phyloP scores from a whole-genome alignment of 1,284 basidiomycete species.

The Kalmanozyma brasiliensis region DNA sequence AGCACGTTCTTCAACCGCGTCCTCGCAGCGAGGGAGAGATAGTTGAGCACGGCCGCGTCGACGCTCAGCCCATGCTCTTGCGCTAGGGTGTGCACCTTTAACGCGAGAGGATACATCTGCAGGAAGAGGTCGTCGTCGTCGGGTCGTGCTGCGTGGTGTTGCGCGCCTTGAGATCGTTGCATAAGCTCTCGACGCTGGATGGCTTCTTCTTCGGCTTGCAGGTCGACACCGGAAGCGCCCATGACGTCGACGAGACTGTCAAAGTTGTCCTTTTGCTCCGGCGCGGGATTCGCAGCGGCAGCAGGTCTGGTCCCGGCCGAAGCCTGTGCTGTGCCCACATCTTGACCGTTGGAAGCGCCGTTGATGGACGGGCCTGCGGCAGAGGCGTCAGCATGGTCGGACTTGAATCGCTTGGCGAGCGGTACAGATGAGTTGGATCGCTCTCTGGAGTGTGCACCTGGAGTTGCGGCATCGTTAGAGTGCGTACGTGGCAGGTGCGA shows the following conservation, averaged over 20 bases:
- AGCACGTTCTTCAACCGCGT: constrained; percentile 63
- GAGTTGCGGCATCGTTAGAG: constrained; percentile 13
- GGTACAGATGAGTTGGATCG: constrained; percentile 31
- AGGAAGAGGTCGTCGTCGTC: constrained; percentile 59
- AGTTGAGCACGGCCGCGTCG: constrained; percentile 63
- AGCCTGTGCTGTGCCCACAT: constrained; percentile 12
- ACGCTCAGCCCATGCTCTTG: constrained; percentile 60
- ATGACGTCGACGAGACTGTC: constrained; percentile 63
- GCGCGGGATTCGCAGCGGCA: constrained; percentile 9
- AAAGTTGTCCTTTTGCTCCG: constrained; percentile 47
- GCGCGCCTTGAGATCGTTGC: constrained; percentile 39
- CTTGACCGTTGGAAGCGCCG: constrained; percentile 8
- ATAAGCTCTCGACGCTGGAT: constrained; percentile 54
- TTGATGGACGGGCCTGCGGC: constrained; percentile 21
- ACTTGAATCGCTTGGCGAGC: constrained; percentile 39
- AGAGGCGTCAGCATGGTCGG: constrained; percentile 20
- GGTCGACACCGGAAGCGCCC: constrained; percentile 61
- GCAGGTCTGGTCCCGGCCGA: constrained; percentile 1
- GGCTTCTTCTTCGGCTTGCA: constrained; percentile 63
- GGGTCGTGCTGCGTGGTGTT: constrained; percentile 19
- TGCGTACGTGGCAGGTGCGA: constrained; percentile 19
- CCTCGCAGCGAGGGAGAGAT: constrained; percentile 61
- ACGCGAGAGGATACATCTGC: constrained; percentile 58
- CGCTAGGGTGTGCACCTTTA: constrained; percentile 58
- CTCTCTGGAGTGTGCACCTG: constrained; percentile 15